Evolutionary conservation across 2,329 filamentous ascomycete species (phyloP), one percentile per base, ranked within the genome.

Genomic region (Echinosphaeria canescens): DNA sequence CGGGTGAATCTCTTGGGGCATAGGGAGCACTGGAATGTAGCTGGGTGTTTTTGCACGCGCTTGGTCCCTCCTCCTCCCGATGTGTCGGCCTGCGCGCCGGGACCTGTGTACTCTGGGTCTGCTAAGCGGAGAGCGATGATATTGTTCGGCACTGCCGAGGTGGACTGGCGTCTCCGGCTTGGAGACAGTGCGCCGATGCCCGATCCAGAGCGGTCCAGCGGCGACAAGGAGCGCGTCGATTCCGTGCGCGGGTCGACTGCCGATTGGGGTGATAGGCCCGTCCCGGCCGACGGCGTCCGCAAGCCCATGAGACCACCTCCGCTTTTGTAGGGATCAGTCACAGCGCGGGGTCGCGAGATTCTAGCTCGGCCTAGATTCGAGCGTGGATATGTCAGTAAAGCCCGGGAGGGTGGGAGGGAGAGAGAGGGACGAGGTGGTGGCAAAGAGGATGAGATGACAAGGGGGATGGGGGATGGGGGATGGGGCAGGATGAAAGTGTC

Each of bases 1-100:
- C 88, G 68, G 1, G 88, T 98, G 43, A 98, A 98, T 11, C 81
- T 71, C 49, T 98, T 98, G 0, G 88, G 84, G 39, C 88, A 98
- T 7, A 95, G 56, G 8, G 54, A 78, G 47, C 88, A 98, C 43
- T 95, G 84, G 51, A 95, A 98, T 0, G 84, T 98, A 5, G 88
- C 88, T 1, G 88, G 88, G 39, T 98, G 88, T 43, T 98, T 98
- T 47, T 98, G 88, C 1, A 81, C 72, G n/a, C 88, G 72, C 45
- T 88, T 90, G 5, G 68, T 44, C 30, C 59, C 59, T 18, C 52
- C 53, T 22, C 57, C 62, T 25, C 73, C 68, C 24, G 54, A 54
- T n/a, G n/a, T n/a, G 10, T 62, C 54, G 22, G 43, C 38, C 23
- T 49, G 51, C 28, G 64, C 62, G 14, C 33, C 36, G 4, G 65